These are phyloP conservation scores for Inga oerstediana DNA, from an alignment of 306 rosid species.

Conservation along the genomic window DNA sequence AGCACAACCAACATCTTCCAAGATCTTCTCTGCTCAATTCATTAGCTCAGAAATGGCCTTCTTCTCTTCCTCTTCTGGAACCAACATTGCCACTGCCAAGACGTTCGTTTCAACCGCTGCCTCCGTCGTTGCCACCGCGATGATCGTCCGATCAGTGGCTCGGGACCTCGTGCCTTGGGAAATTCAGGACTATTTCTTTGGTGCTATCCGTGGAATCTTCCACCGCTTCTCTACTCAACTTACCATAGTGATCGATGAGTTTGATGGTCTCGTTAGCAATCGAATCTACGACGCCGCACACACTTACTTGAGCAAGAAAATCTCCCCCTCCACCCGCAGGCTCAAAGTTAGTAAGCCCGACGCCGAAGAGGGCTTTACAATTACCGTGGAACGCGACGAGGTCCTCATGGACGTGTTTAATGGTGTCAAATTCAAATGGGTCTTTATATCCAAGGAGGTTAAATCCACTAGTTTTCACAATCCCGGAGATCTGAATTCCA, in stretches of 20 bases:
- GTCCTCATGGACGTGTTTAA: constrained; percentile 46
- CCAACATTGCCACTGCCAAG: constrained; percentile 58
- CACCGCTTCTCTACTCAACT: constrained; percentile 51
- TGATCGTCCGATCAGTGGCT: constrained; percentile 56
- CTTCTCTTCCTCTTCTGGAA: constrained; percentile 39
- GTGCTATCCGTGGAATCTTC: constrained; percentile 30
- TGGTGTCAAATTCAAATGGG: constrained; percentile 60
- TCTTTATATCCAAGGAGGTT: constrained; percentile 36
- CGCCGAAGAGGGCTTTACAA: constrained; percentile 35
- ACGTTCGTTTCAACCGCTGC: constrained; percentile 55
- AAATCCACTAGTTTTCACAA: constrained; percentile 28
- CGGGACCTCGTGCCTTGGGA: constrained; percentile 60
- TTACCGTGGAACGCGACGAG: constrained; percentile 56
- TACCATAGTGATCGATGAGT: constrained; percentile 69
- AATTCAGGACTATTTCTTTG: constrained; percentile 36
- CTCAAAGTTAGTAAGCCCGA: constrained; percentile 56
- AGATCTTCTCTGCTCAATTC: background rate
- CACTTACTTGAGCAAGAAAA: constrained; percentile 51
- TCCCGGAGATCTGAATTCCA: constrained; percentile 37
- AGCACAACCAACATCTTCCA: background rate
- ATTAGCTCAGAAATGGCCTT: constrained; percentile 30
- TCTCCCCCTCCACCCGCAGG: constrained; percentile 52
- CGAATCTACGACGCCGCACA: constrained; percentile 67
- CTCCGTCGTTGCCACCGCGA: constrained; percentile 59
- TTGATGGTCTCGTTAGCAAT: constrained; percentile 64